A percentile compares a stretch with the other conserved stretches of the same genome.
Conservation (phyloP, 2,329 filamentous ascomycete genomes). For the Colletotrichum limetticola region DNA sequence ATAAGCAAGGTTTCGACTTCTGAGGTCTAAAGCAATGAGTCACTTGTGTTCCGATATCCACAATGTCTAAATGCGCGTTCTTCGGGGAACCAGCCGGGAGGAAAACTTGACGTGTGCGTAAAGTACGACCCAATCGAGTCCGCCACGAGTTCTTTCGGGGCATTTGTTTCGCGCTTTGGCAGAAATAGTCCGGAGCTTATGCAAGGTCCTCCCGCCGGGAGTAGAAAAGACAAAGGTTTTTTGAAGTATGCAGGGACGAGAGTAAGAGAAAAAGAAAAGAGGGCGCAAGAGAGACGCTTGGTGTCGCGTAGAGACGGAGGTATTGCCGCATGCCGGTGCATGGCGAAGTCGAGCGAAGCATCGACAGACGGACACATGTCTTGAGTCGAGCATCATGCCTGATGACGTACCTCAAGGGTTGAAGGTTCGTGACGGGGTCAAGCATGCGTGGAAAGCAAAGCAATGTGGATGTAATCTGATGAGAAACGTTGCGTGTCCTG, state of each 20-base stretch:
- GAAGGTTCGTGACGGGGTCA: neutral
- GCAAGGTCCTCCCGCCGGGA: neutral
- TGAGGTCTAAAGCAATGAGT: neutral
- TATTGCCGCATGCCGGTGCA: neutral
- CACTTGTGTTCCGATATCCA: neutral
- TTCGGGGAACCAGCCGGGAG: neutral
- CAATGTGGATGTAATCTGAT: neutral
- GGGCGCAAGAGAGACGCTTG: neutral
- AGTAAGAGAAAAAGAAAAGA: neutral
- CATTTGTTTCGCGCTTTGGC: neutral
- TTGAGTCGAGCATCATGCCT: neutral
- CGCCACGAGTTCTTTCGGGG: neutral
- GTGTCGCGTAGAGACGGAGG: neutral
- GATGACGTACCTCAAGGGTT: neutral
- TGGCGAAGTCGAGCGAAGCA: neutral
- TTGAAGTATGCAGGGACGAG: neutral
- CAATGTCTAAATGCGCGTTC: neutral
- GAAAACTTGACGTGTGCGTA: neutral
- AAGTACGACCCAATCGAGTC: too few relatives aligned
- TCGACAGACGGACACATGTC: neutral
- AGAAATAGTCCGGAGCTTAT: neutral
- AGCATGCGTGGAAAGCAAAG: neutral
- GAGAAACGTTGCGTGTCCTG: neutral
- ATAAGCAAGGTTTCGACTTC: neutral
- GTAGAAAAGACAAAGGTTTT: neutral